These are phyloP conservation scores for Scleroderma bovista DNA, from an alignment of 768 basidiomycete genomes.

Conservation along the genomic window DNA sequence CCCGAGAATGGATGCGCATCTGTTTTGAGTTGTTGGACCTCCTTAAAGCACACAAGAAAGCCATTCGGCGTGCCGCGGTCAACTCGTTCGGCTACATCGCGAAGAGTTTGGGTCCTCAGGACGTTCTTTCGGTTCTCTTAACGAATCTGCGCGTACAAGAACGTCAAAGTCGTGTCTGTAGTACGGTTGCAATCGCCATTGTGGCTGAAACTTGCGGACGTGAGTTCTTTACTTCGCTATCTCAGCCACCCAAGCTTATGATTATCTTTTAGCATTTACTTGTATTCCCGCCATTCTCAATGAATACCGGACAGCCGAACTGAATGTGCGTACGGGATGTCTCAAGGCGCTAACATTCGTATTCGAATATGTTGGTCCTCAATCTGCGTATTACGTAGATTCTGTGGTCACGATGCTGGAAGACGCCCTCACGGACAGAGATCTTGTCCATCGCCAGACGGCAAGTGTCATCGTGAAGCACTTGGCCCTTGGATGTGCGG, in stretches of 20 bases:
- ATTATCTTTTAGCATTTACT: constrained; percentile 71
- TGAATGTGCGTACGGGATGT: constrained; percentile 98
- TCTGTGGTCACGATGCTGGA: constrained; percentile 98
- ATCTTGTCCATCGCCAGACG: constrained; percentile 97
- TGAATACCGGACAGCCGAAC: constrained; percentile 96
- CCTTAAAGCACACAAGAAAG: constrained; percentile 98
- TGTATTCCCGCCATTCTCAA: constrained; percentile 98
- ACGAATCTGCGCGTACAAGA: constrained; percentile 98
- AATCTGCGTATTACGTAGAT: constrained; percentile 94
- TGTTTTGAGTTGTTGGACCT: constrained; percentile 97
- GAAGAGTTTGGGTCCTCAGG: constrained; percentile 98
- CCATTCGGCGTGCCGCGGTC: constrained; percentile 96
- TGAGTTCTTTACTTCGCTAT: constrained; percentile 19
- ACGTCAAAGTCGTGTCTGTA: constrained; percentile 97
- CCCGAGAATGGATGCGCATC: constrained; percentile 99
- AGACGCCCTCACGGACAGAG: constrained; percentile 96
- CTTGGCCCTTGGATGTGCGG: constrained; percentile 92
- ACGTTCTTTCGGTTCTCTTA: constrained; percentile 90
- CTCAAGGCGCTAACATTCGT: constrained; percentile 98
- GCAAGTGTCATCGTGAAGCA: constrained; percentile 99
- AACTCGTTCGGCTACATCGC: constrained; percentile 99
- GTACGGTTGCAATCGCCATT: constrained; percentile 96
- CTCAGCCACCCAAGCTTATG: constrained; percentile 3
- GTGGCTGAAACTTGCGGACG: constrained; percentile 90
- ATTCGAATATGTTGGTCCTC: constrained; percentile 97